Conservation (phyloP, 208 protist species). For the Strigomonas culicis region DNA sequence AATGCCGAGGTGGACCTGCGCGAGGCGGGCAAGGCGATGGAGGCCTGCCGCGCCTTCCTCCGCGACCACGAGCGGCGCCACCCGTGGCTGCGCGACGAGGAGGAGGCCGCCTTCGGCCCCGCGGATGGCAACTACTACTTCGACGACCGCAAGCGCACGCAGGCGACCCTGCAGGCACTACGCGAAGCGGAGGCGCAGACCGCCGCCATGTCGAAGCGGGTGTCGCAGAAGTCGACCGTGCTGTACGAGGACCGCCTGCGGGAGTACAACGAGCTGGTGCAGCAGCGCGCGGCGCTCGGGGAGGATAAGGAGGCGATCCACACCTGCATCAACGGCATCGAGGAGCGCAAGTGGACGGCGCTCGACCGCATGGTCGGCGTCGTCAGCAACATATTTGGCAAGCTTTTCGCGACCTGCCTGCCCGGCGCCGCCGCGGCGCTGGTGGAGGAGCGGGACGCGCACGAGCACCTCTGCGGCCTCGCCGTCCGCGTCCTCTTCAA, state of each 20-base stretch:
- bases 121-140: conserved; percentile 61
- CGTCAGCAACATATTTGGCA: conserved; percentile 96
- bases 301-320: conserved; percentile 97
- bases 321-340: conserved; percentile 95
- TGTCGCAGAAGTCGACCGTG: conserved; percentile 94
- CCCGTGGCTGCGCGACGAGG: conserved; percentile 47
- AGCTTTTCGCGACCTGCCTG: conserved; percentile 97
- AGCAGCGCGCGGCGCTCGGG: conserved; percentile 91
- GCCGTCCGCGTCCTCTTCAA: conserved; percentile 97
- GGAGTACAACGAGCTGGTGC: conserved; percentile 96
- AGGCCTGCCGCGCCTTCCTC: conserved; percentile 44
- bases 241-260: conserved; percentile 94
- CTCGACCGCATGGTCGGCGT: conserved; percentile 95
- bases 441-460: conserved; percentile 79
- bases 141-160: conserved; percentile 49
- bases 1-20: conserved; percentile 80
- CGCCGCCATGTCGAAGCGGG: conserved; percentile 60
- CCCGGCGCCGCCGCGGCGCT: conserved; percentile 93
- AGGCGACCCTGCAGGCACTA: conserved; percentile 59
- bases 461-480: conserved; percentile 87
- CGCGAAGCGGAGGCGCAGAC: conserved; percentile 71
- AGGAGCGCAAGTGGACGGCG: conserved; percentile 97
- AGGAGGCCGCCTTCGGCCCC: conserved; percentile 36
- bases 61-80: conserved; percentile 64
- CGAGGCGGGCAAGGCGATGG: conserved; percentile 35